Base-by-base conservation (phyloP, 805 yeast genomes). In the Cyberlindnera lachancei region DNA sequence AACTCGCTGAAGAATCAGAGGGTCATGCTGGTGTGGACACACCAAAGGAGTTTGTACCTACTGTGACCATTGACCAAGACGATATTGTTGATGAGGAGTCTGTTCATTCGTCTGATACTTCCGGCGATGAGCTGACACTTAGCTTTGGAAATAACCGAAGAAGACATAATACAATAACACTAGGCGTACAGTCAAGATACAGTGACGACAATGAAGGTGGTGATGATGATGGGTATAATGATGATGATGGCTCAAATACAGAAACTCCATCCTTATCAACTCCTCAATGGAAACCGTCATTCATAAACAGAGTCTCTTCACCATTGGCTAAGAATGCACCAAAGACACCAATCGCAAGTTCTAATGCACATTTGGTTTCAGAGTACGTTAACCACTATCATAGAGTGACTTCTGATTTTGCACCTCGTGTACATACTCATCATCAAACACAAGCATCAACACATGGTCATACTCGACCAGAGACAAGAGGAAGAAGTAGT, bases 261-360 rank as follows among this genome's bases (percentile, higher is more conserved):
- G 7, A 5, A 20, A 31, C 30, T 23, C 23, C 22, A 20, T 12
- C 24, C 11, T 12, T 6, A 9, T 12, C 24, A 7, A 22, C 24
- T 22, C 10, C 10, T 22, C 24, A 22, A n/a, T 22, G 24, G 24
- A 19, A 20, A 17, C 19, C 31, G 5, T 3, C 21, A 9, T 15
- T 15, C 25, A 13, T n/a, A 29, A 23, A 39, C 35, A 33, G 64
- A 18, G 40, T 48, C 3, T 47, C 61, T 1, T 60, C 68, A 5
- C 66, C 67, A 18, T 41, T 59, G 28, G 40, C 53, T 0, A 46
- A 40, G 20, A 45, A 56, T 42, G 63, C 64, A 4, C 64, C 64
- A 23, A 40, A 46, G 29, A 46, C 59, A 4, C 54, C 53, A 8
- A 33, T 50, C 27, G 50, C 63, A 2, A 54, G 48, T 5, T 27